Evolutionary conservation across 495 filamentous ascomycete species (phyloP).

Genomic region (Aspergillus carlsbadensis): DNA sequence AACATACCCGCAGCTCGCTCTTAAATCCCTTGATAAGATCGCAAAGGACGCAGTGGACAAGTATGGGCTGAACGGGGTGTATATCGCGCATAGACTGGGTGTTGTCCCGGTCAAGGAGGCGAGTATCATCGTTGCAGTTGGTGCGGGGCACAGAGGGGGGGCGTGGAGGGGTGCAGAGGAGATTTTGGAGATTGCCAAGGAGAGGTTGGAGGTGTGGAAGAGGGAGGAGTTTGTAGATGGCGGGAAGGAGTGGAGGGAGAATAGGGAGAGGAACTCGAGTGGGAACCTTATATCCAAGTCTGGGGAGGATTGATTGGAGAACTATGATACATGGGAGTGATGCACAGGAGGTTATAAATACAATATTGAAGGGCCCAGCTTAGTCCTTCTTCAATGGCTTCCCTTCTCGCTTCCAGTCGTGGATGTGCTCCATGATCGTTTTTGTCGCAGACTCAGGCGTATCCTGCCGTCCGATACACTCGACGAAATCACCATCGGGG

Average conservation of each 20-base stretch:
- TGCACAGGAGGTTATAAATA: slow-evolving; percentile 13
- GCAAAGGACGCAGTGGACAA: slow-evolving; percentile 54
- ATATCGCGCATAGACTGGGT: slow-evolving; percentile 85
- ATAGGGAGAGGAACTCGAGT: slow-evolving; percentile 69
- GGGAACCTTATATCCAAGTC: slow-evolving; percentile 19
- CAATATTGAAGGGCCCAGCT: neutral
- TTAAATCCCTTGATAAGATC: slow-evolving; percentile 73
- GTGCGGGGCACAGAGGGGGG: slow-evolving; percentile 78
- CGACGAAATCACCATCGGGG: slow-evolving; percentile 96
- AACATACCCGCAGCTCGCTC: slow-evolving; percentile 72
- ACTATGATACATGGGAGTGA: slow-evolving; percentile 4
- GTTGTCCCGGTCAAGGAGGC: slow-evolving; percentile 84
- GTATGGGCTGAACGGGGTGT: slow-evolving; percentile 66
- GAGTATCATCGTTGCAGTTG: slow-evolving; percentile 88
- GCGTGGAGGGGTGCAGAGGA: slow-evolving; percentile 91
- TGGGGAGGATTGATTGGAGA: neutral
- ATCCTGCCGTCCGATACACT: slow-evolving; percentile 93
- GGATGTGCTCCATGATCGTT: slow-evolving; percentile 83
- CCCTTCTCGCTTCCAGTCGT: slow-evolving; percentile 74
- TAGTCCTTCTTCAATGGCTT: slow-evolving; percentile 44
- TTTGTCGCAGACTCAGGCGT: slow-evolving; percentile 81
- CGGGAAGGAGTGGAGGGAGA: slow-evolving; percentile 82
- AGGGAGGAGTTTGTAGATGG: slow-evolving; percentile 86
- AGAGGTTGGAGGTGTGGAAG: slow-evolving; percentile 92
- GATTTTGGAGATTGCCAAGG: slow-evolving; percentile 84